Conservation (phyloP, 225 moss, liverwort and hornwort species). For the Anthoceros angustus region DNA sequence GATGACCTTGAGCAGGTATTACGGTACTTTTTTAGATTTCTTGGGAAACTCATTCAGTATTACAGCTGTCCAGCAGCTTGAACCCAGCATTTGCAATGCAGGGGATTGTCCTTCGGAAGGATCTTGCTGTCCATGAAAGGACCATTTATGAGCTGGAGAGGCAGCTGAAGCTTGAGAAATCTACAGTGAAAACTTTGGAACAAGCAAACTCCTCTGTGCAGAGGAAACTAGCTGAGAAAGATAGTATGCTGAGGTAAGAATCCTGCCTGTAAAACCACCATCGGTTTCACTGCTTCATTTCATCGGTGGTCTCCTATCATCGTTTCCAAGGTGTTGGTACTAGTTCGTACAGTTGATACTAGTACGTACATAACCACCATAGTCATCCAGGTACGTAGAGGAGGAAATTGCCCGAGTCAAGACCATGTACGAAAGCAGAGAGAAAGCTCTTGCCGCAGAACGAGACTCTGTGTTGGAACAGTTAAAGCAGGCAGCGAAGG, state of each 20-base stretch:
- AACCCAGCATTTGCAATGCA: constrained; percentile 11
- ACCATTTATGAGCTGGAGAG: constrained; percentile 36
- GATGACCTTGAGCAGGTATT: constrained; percentile 16
- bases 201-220: constrained; percentile 40
- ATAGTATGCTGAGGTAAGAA: constrained; percentile 56
- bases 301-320: no score
- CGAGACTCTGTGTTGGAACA: neutral
- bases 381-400: neutral
- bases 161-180: constrained; percentile 36
- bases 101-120: constrained; percentile 25
- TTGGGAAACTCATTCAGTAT: neutral
- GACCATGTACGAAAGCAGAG: neutral
- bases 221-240: constrained; percentile 44
- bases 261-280: no score
- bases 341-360: no score
- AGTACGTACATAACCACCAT: no score
- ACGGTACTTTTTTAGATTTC: neutral
- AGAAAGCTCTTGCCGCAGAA: neutral
- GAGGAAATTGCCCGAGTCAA: neutral
- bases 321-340: no score
- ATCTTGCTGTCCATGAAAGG: constrained; percentile 31
- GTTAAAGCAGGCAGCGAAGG: neutral
- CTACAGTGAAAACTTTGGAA: constrained; percentile 48
- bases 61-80: neutral
- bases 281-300: no score